Conservation (phyloP, 106 monocot genomes). For the Posidonia australis region DNA sequence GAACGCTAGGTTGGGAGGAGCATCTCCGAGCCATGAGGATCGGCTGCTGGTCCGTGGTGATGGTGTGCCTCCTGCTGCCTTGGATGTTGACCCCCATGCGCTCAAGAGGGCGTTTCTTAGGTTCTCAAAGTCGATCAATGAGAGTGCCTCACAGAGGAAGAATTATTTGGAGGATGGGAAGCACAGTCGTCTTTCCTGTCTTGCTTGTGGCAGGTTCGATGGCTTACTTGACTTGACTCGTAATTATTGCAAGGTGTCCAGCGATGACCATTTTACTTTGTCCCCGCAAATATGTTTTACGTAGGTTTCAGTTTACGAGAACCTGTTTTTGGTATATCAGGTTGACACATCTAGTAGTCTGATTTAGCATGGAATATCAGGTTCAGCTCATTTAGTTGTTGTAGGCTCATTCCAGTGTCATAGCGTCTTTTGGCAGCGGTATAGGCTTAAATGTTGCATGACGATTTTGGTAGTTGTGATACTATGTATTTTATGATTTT, state of each 20-base stretch:
- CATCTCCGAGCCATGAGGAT: constrained; percentile 16
- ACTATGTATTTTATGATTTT: too few species aligned
- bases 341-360: too few species aligned
- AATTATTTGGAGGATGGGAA: constrained; percentile 58
- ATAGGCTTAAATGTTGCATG: too few species aligned
- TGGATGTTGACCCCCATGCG: constrained; percentile 43
- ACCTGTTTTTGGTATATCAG: too few species aligned
- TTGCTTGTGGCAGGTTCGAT: constrained; percentile 87
- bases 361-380: too few species aligned
- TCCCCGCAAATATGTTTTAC: background rate
- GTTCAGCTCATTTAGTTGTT: too few species aligned
- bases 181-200: constrained; percentile 46
- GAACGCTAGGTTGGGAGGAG: constrained; percentile 41
- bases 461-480: too few species aligned
- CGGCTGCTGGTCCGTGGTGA: constrained; percentile 8
- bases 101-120: constrained; percentile 72
- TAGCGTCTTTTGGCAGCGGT: too few species aligned
- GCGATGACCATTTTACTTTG: background rate
- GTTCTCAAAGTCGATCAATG: constrained; percentile 60
- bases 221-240: background rate
- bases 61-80: background rate
- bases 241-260: too few species aligned
- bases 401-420: too few species aligned
- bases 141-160: constrained; percentile 33
- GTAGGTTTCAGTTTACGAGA: background rate